A percentile compares a stretch with the other conserved stretches of the same genome.
These are phyloP conservation scores for Neospermospora avenae DNA, from an alignment of 2,329 filamentous ascomycete genomes.

Conservation along the genomic window DNA sequence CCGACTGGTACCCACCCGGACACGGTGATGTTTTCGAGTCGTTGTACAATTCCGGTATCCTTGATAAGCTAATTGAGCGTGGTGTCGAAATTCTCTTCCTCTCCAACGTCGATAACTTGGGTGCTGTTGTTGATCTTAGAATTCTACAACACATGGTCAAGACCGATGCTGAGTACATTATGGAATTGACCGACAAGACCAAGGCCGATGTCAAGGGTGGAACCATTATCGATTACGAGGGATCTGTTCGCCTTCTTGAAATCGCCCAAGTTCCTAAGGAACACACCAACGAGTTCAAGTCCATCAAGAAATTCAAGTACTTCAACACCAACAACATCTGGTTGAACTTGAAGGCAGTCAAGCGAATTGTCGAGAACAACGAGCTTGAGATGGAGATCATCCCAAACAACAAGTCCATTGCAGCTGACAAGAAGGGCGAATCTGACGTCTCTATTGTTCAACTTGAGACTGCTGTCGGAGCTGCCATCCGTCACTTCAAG, in stretches of 20 bases:
- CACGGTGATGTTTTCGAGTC: conserved; percentile 99
- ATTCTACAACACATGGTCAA: conserved; percentile 99
- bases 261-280: conserved; percentile 99
- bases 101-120: conserved; percentile 98
- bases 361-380: conserved; percentile 97
- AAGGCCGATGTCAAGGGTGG: conserved; percentile 99
- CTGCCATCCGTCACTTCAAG: conserved; percentile 97
- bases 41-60: conserved; percentile 96
- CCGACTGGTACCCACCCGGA: conserved; percentile 97
- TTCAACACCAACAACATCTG: conserved; percentile 99
- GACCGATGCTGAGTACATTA: conserved; percentile 96
- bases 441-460: conserved; percentile 96
- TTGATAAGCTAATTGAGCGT: conserved; percentile 92
- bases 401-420: conserved; percentile 97
- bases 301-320: conserved; percentile 99
- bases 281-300: conserved; percentile 99
- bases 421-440: conserved; percentile 99
- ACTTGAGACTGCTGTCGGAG: conserved; percentile 97
- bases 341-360: conserved; percentile 96
- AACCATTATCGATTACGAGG: conserved; percentile 99
- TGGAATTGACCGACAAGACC: conserved; percentile 99
- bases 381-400: conserved; percentile 99
- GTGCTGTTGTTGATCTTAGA: conserved; percentile 94
- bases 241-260: conserved; percentile 92
- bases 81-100: conserved; percentile 98